Percentiles rank a stretch among this genome's conserved stretches.
Evolutionary conservation across 768 basidiomycete species (phyloP).

Genomic region (Rhodotorula graminis): DNA sequence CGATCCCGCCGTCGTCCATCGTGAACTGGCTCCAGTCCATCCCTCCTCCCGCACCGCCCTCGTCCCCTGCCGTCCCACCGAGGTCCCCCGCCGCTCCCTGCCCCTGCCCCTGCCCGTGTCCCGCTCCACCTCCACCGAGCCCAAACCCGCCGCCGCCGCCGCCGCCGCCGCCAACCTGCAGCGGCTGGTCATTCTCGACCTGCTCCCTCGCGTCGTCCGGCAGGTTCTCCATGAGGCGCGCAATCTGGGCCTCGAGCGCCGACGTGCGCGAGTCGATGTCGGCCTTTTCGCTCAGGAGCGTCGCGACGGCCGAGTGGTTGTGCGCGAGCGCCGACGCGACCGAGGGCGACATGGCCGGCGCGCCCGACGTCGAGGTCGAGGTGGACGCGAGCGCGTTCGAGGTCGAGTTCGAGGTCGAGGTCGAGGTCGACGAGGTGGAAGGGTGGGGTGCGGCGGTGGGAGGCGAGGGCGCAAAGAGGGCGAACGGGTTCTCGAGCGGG

Average conservation of each 20-base stretch:
- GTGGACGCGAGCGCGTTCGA: not conserved
- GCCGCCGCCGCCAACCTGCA: no score
- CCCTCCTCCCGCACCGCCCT: not conserved
- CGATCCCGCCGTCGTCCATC: conserved; percentile 14
- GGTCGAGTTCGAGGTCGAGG: not conserved
- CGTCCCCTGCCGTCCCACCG: not conserved
- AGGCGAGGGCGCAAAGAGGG: not conserved
- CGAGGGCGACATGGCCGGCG: conserved; percentile 13
- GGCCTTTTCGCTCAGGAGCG: conserved; percentile 20
- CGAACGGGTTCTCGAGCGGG: conserved; percentile 5
- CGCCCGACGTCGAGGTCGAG: not conserved
- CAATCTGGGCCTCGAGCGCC: conserved; percentile 33
- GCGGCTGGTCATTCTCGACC: conserved; percentile 5
- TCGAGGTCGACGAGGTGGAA: not conserved
- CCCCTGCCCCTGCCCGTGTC: no score
- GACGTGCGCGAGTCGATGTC: conserved; percentile 32
- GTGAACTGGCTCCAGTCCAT: conserved; percentile 7
- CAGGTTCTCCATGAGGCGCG: conserved; percentile 23
- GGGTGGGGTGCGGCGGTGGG: no score
- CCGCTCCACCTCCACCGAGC: no score
- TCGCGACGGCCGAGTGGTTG: conserved; percentile 11
- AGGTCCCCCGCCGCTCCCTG: no score
- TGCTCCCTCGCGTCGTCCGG: conserved; percentile 31
- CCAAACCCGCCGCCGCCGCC: no score
- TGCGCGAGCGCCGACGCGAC: conserved; percentile 9